Evolutionary conservation across 2,329 filamentous ascomycete species (phyloP).

Genomic region (Fusarium sulawesiense): DNA sequence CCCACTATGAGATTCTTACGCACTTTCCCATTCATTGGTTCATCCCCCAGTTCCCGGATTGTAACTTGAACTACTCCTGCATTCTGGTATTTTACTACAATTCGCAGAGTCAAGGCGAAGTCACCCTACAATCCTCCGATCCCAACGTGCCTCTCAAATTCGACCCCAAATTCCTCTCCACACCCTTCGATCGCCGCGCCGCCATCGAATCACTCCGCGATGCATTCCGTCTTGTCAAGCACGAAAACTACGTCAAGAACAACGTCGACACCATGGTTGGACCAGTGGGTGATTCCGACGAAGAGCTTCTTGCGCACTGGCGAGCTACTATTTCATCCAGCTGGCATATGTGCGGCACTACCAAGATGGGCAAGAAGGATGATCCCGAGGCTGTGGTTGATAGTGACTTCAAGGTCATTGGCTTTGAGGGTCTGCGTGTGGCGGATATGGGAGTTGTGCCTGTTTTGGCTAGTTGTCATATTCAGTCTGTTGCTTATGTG

Average conservation of each 20-base stretch:
- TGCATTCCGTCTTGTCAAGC: conserved; percentile 54
- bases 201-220: conserved; percentile 62
- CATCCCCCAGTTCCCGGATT: conserved; percentile 52
- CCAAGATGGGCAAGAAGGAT: conserved; percentile 64
- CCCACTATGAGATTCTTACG: conserved; percentile 66
- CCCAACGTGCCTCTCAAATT: conserved; percentile 62
- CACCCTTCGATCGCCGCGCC: conserved; percentile 65
- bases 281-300: conserved; percentile 62
- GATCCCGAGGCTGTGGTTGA: conserved; percentile 62
- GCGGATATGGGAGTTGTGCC: conserved; percentile 43
- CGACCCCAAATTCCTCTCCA: conserved; percentile 63
- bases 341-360: conserved; percentile 68
- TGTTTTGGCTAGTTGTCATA: conserved; percentile 61
- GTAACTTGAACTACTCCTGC: conserved; percentile 56
- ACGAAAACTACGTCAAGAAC: conserved; percentile 57
- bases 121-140: conserved; percentile 64
- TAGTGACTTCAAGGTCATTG: conserved; percentile 34
- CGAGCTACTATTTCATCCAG: conserved; percentile 57
- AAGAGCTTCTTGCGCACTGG: conserved; percentile 63
- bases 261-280: conserved; percentile 55
- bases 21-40: conserved; percentile 59
- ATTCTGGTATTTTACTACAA: conserved; percentile 64
- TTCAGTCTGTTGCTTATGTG: conserved; percentile 65
- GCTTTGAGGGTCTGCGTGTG: conserved; percentile 36
- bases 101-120: conserved; percentile 62